Conservation (phyloP, 2,329 filamentous ascomycete genomes). For the Aspergillus unguis region DNA sequence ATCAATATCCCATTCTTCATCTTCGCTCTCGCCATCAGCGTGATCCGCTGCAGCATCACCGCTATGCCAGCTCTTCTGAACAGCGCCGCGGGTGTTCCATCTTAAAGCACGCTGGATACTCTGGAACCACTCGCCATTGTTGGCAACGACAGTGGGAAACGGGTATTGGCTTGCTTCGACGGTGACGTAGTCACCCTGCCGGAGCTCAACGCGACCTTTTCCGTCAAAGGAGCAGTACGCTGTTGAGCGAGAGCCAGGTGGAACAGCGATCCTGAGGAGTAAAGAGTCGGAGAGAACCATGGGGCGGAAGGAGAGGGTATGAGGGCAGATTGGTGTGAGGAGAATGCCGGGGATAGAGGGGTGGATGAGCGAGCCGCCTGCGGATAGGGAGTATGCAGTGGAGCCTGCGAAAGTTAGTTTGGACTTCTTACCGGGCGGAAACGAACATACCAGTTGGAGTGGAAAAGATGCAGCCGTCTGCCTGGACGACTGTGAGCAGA, state of each 20-base stretch:
- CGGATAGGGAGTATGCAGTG: slow-evolving; percentile 93
- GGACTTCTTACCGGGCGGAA: neutral
- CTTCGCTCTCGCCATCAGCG: slow-evolving; percentile 49
- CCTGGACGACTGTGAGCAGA: slow-evolving; percentile 90
- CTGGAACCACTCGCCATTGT: slow-evolving; percentile 92
- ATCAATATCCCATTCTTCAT: slow-evolving; percentile 87
- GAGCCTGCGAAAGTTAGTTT: slow-evolving; percentile 50
- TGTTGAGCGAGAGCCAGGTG: slow-evolving; percentile 78
- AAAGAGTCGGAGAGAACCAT: slow-evolving; percentile 97
- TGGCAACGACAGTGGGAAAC: slow-evolving; percentile 91
- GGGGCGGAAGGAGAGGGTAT: slow-evolving; percentile 92
- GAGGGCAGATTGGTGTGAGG: slow-evolving; percentile 94
- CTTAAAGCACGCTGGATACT: slow-evolving; percentile 86
- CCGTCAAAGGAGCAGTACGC: slow-evolving; percentile 98
- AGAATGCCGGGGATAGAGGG: slow-evolving; percentile 96
- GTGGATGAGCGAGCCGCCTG: slow-evolving; percentile 91
- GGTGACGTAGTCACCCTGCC: slow-evolving; percentile 91
- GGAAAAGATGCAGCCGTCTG: slow-evolving; percentile 95
- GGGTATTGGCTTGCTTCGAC: slow-evolving; percentile 95
- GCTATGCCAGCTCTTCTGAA: slow-evolving; percentile 77
- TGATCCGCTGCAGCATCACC: slow-evolving; percentile 31
- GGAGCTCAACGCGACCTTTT: slow-evolving; percentile 89
- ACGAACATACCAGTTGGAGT: slow-evolving; percentile 71
- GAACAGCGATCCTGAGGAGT: slow-evolving; percentile 83
- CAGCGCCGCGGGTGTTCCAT: slow-evolving; percentile 91